phyloP scores from a whole-genome alignment of 169 alveolate species.

The Eimeria tenella region DNA sequence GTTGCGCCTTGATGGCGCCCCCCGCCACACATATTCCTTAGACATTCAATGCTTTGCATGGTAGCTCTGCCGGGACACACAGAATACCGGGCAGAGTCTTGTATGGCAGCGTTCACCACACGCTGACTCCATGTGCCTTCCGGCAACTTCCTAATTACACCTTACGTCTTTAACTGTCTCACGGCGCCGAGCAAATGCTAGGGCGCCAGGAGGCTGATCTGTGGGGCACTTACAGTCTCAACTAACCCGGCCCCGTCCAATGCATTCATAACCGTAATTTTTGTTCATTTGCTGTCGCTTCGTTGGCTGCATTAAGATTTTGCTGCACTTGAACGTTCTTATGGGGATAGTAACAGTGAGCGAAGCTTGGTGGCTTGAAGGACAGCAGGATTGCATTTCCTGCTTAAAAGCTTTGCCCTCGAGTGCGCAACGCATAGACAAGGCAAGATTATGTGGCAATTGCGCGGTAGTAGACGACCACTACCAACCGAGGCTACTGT shows the following conservation, averaged over 20 bases:
- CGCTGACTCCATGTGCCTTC: background rate
- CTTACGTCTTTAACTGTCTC: background rate
- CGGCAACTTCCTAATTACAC: background rate
- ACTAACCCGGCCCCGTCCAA: background rate
- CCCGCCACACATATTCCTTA: background rate
- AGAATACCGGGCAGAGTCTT: background rate
- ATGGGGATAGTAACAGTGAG: too few relatives aligned
- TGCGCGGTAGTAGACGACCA: too few relatives aligned
- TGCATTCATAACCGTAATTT: background rate
- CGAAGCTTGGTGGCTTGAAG: too few relatives aligned
- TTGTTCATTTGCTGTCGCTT: background rate
- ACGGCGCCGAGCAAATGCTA: constrained; percentile 32
- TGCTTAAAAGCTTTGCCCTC: too few relatives aligned
- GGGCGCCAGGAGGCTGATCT: constrained; percentile 2
- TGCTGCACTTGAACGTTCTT: too few relatives aligned
- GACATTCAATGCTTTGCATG: constrained; percentile 19
- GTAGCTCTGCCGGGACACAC: constrained; percentile 14
- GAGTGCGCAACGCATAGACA: too few relatives aligned
- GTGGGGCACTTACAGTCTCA: background rate
- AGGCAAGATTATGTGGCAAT: too few relatives aligned
- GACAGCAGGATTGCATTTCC: too few relatives aligned
- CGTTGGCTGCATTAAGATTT: background rate
- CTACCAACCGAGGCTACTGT: too few relatives aligned
- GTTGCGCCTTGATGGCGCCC: background rate
- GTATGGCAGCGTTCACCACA: constrained; percentile 29